These are phyloP conservation scores for Arabis alpina DNA, from an alignment of 345 rosid species.

Conservation along the genomic window DNA sequence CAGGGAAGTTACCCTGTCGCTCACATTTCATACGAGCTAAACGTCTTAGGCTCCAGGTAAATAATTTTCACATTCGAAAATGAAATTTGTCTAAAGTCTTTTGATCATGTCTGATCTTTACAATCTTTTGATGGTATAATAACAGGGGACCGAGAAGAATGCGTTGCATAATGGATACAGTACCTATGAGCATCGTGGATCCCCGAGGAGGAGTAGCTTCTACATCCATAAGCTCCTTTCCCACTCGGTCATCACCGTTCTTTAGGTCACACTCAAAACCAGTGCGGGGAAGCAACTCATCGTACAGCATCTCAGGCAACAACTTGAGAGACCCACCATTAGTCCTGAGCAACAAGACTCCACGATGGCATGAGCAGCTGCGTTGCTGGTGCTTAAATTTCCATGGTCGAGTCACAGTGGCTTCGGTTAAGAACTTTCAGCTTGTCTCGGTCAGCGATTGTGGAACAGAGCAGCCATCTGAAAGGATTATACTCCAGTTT, in stretches of 20 bases:
- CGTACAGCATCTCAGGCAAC: conserved; percentile 43
- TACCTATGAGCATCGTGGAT: conserved; percentile 56
- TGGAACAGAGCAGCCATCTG: conserved; percentile 52
- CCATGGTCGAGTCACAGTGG: conserved; percentile 78
- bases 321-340: conserved; percentile 48
- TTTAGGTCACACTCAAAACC: conserved; percentile 57
- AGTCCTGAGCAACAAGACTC: conserved; percentile 68
- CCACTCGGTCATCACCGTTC: conserved; percentile 48
- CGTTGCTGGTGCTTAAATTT: conserved; percentile 87
- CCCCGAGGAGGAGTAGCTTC: conserved; percentile 33
- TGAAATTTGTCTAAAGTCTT: background rate
- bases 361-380: conserved; percentile 86
- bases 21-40: conserved; percentile 68
- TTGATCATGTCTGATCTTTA: conserved; percentile 3
- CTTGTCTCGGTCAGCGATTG: conserved; percentile 58
- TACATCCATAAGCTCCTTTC: conserved; percentile 21
- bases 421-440: conserved; percentile 82
- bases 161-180: conserved; percentile 61
- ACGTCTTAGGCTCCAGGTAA: conserved; percentile 75
- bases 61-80: background rate
- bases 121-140: background rate
- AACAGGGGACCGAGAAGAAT: conserved; percentile 84
- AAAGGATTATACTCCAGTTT: conserved; percentile 69
- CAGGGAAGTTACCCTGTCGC: conserved; percentile 62
- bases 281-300: conserved; percentile 17